These are phyloP conservation scores for Russula vinacea DNA, from an alignment of 768 basidiomycete genomes.

Conservation along the genomic window DNA sequence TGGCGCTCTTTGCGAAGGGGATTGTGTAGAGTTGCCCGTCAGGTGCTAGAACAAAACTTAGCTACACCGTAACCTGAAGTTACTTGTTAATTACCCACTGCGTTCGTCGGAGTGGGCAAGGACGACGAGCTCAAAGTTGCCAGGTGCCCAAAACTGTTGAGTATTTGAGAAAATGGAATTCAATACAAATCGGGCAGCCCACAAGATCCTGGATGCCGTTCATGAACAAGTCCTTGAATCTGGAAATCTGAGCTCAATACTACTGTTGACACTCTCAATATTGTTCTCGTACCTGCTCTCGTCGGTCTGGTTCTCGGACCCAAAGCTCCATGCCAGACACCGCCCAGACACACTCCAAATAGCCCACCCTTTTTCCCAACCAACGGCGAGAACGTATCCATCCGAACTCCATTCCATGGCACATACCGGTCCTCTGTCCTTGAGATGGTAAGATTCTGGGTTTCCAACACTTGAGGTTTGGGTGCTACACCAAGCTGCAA, in stretches of 20 bases:
- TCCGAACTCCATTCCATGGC: slow-evolving; percentile 91
- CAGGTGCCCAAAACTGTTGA: slow-evolving; percentile 85
- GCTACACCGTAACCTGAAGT: neutral
- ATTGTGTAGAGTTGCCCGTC: slow-evolving; percentile 78
- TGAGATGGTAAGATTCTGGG: slow-evolving; percentile 59
- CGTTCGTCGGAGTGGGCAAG: slow-evolving; percentile 55
- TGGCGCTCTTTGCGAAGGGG: slow-evolving; percentile 93
- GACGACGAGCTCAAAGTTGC: slow-evolving; percentile 84
- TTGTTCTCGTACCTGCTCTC: slow-evolving; percentile 42
- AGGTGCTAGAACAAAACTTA: slow-evolving; percentile 40
- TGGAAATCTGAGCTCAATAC: slow-evolving; percentile 28
- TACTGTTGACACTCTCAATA: slow-evolving; percentile 10
- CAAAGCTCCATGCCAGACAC: slow-evolving; percentile 76
- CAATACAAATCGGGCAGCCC: slow-evolving; percentile 33
- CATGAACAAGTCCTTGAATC: slow-evolving; percentile 84
- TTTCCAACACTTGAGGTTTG: slow-evolving; percentile 55
- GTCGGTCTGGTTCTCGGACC: slow-evolving; percentile 60
- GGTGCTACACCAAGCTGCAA: slow-evolving; percentile 56
- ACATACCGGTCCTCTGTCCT: slow-evolving; percentile 56
- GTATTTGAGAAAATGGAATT: slow-evolving; percentile 11
- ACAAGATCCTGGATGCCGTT: slow-evolving; percentile 73
- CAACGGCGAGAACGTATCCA: slow-evolving; percentile 91
- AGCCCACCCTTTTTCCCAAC: slow-evolving; percentile 88
- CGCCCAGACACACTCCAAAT: slow-evolving; percentile 87
- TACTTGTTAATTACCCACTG: slow-evolving; percentile 40